A percentile compares a stretch with the other conserved stretches of the same genome.
Evolutionary conservation across 192 early-diverging fungal genomes (phyloP).

Genomic region (Pecoramyces ruminantium): DNA sequence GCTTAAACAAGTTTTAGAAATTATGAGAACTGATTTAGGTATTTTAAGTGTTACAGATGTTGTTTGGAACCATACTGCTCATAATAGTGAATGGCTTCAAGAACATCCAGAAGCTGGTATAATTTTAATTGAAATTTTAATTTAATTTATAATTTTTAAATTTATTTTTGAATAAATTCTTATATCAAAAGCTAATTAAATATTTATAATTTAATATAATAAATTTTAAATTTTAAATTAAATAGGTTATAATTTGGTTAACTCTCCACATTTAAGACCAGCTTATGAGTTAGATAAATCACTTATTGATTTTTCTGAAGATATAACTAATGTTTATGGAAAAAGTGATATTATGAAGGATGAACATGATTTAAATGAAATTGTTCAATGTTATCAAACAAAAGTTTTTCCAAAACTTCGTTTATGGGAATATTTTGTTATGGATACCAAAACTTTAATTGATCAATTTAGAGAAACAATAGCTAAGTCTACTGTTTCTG

Average conservation of each 20-base stretch:
- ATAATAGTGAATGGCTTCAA: constrained; percentile 79
- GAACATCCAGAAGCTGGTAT: constrained; percentile 89
- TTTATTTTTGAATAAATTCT: too few species aligned
- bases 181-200: too few species aligned
- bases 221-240: not conserved
- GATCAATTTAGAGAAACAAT: not conserved
- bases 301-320: constrained; percentile 47
- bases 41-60: constrained; percentile 78
- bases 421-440: constrained; percentile 80
- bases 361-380: constrained; percentile 41
- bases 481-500: not conserved
- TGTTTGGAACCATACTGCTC: constrained; percentile 97
- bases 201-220: too few species aligned
- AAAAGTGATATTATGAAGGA: constrained; percentile 24
- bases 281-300: constrained; percentile 91
- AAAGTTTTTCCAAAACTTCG: constrained; percentile 37
- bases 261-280: constrained; percentile 78
- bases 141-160: too few species aligned
- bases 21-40: constrained; percentile 43
- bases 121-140: constrained; percentile 1
- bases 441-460: constrained; percentile 40
- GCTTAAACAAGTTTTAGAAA: constrained; percentile 27
- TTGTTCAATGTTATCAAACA: constrained; percentile 37
- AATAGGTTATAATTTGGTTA: constrained; percentile 85
- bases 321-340: constrained; percentile 19